phyloP scores from a whole-genome alignment of 2,329 filamentous ascomycete species.

The Echinosphaeria canescens region DNA sequence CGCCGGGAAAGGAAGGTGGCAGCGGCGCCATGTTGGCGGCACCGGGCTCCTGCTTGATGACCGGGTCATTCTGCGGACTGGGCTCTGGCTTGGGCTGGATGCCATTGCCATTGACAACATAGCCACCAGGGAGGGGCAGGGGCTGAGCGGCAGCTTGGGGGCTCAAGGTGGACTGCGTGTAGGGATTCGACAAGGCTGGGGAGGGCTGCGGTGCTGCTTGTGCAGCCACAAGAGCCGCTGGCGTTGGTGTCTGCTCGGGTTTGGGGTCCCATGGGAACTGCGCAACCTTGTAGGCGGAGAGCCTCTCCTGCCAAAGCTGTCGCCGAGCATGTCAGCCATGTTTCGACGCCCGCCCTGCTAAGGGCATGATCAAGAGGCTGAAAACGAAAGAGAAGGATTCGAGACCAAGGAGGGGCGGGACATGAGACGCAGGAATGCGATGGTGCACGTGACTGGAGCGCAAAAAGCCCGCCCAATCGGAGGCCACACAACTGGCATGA shows the following conservation, averaged over 20 bases:
- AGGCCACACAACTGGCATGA: too few species aligned
- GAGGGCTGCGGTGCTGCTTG: constrained; percentile 6
- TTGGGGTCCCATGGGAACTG: constrained; percentile 91
- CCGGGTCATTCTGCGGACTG: constrained; percentile 17
- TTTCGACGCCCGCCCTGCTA: too few species aligned
- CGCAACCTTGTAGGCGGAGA: constrained; percentile 68
- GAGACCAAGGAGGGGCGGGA: neutral
- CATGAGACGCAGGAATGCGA: neutral
- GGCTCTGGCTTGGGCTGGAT: constrained; percentile 7
- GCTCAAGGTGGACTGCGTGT: constrained; percentile 14
- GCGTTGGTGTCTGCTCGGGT: constrained; percentile 31
- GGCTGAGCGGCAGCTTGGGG: constrained; percentile 5
- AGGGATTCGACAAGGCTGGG: constrained; percentile 6
- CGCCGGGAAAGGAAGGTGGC: constrained; percentile 16
- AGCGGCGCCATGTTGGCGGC: too few species aligned
- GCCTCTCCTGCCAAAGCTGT: constrained; percentile 93
- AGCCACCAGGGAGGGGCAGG: neutral
- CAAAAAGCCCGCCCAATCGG: too few species aligned
- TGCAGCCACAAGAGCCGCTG: constrained; percentile 14
- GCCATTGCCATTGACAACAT: too few species aligned
- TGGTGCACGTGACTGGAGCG: too few species aligned
- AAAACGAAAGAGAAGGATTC: too few species aligned
- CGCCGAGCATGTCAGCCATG: too few species aligned
- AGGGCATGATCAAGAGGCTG: too few species aligned
- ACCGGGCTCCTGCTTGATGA: constrained; percentile 24